A percentile compares a stretch with the other conserved stretches of the same genome.
phyloP scores from a whole-genome alignment of 2,329 filamentous ascomycete species.

The Leptographium galeiforme region DNA sequence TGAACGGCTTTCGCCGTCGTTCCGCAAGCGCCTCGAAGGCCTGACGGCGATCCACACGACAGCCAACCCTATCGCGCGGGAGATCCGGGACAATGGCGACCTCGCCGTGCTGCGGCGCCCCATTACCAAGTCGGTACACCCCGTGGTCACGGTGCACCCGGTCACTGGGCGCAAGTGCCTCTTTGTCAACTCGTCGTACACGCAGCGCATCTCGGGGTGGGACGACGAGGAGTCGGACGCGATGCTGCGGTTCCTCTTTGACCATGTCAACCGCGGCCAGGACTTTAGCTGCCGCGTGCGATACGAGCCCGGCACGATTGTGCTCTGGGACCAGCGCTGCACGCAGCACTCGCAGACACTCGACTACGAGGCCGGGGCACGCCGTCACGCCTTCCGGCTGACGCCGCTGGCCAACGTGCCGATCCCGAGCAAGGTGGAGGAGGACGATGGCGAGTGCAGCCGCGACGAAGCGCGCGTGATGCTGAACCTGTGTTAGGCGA shows the following conservation, averaged over 20 bases:
- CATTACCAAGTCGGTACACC: conserved; percentile 58
- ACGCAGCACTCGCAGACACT: conserved; percentile 14
- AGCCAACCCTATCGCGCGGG: conserved; percentile 11
- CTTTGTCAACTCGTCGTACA: conserved; percentile 54
- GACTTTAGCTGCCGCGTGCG: conserved; percentile 34
- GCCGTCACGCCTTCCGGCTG: conserved; percentile 16
- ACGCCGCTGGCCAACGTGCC: conserved; percentile 25
- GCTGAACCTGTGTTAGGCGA: conserved; percentile 7
- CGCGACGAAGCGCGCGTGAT: conserved; percentile 8
- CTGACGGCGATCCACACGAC: conserved; percentile 56
- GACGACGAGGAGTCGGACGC: conserved; percentile 75
- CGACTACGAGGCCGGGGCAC: conserved; percentile 10
- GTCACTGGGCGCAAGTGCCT: conserved; percentile 73
- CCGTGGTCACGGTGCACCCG: conserved; percentile 68
- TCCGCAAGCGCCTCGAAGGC: conserved; percentile 66
- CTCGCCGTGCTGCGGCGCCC: conserved; percentile 11
- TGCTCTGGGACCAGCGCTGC: conserved; percentile 22
- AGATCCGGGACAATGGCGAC: conserved; percentile 13
- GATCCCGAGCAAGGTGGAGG: conserved; percentile 19
- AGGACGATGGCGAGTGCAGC: conserved; percentile 9
- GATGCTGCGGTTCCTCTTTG: conserved; percentile 27
- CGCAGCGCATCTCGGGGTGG: conserved; percentile 54
- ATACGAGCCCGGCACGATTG: conserved; percentile 30
- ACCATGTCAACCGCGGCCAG: conserved; percentile 30
- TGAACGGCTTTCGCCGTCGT: conserved; percentile 62